A percentile compares a stretch with the other conserved stretches of the same genome.
These are phyloP conservation scores for Suillus subaureus DNA, from an alignment of 768 basidiomycete genomes.

Conservation along the genomic window DNA sequence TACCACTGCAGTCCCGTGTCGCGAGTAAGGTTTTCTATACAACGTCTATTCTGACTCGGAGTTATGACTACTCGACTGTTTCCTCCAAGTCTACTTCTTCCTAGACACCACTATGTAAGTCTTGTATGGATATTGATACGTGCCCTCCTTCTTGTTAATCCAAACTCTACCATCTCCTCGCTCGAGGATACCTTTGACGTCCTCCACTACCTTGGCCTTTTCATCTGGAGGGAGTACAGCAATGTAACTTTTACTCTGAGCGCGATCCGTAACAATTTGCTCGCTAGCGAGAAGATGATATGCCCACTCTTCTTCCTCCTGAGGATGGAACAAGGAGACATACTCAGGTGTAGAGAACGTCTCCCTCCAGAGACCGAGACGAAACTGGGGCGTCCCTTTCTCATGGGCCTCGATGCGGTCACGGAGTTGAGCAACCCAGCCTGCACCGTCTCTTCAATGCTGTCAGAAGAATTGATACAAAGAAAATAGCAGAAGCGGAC, in stretches of 20 bases:
- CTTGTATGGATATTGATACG: slow-evolving; percentile 83
- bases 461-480: neutral
- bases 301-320: slow-evolving; percentile 56
- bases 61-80: neutral
- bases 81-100: slow-evolving; percentile 37
- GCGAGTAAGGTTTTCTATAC: neutral
- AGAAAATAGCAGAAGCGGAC: slow-evolving; percentile 33
- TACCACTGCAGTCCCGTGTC: neutral
- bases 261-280: slow-evolving; percentile 63
- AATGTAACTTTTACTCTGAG: slow-evolving; percentile 86
- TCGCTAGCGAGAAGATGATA: slow-evolving; percentile 56
- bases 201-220: slow-evolving; percentile 51
- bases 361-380: slow-evolving; percentile 71
- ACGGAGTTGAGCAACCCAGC: slow-evolving; percentile 78
- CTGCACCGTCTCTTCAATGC: slow-evolving; percentile 49
- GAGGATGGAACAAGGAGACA: slow-evolving; percentile 55
- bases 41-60: neutral
- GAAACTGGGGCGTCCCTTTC: slow-evolving; percentile 79
- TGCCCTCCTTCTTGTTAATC: slow-evolving; percentile 72
- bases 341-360: slow-evolving; percentile 69
- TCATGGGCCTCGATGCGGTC: slow-evolving; percentile 72
- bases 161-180: slow-evolving; percentile 66
- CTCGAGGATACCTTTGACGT: slow-evolving; percentile 57
- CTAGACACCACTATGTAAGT: slow-evolving; percentile 57
- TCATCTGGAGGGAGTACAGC: slow-evolving; percentile 60